These are phyloP conservation scores for Fusarium nygamai DNA, from an alignment of 2,329 filamentous ascomycete species.

Conservation along the genomic window DNA sequence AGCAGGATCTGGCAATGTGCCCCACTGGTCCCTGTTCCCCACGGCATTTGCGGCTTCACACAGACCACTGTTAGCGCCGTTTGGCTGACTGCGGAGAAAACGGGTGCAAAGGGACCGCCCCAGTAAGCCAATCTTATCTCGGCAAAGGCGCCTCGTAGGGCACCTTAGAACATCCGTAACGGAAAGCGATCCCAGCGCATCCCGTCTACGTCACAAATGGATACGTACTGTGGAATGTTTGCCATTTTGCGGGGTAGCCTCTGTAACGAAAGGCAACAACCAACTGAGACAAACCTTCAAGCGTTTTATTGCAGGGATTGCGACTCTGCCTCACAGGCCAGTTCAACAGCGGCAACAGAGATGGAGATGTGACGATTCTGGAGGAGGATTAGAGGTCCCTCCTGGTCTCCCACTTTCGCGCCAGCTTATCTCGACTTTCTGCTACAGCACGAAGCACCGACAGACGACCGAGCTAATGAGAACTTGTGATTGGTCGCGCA, in stretches of 20 bases:
- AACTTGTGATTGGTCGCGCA: slow-evolving; percentile 12
- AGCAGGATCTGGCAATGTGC: slow-evolving; percentile 13
- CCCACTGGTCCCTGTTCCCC: slow-evolving; percentile 11
- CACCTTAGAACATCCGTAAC: slow-evolving; percentile 8
- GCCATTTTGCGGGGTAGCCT: slow-evolving; percentile 38
- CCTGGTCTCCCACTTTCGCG: background rate
- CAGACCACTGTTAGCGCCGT: slow-evolving; percentile 16
- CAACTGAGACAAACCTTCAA: slow-evolving; percentile 15
- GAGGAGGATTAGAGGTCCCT: background rate
- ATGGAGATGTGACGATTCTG: background rate
- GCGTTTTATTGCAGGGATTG: slow-evolving; percentile 12
- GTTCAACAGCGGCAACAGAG: slow-evolving; percentile 2
- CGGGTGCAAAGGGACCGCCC: slow-evolving; percentile 25
- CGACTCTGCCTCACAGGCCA: slow-evolving; percentile 18
- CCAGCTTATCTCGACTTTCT: background rate
- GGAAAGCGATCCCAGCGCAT: slow-evolving; percentile 13
- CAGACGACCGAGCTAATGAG: background rate
- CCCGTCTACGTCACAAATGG: slow-evolving; percentile 34
- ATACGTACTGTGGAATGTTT: slow-evolving; percentile 3
- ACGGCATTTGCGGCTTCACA: slow-evolving; percentile 24
- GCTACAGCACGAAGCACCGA: background rate
- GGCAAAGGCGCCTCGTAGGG: slow-evolving; percentile 18
- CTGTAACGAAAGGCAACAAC: background rate
- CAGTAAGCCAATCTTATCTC: slow-evolving; percentile 25
- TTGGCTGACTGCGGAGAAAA: slow-evolving; percentile 25